Conservation (phyloP, 257 asterid species). For the Primulina tabacum region DNA sequence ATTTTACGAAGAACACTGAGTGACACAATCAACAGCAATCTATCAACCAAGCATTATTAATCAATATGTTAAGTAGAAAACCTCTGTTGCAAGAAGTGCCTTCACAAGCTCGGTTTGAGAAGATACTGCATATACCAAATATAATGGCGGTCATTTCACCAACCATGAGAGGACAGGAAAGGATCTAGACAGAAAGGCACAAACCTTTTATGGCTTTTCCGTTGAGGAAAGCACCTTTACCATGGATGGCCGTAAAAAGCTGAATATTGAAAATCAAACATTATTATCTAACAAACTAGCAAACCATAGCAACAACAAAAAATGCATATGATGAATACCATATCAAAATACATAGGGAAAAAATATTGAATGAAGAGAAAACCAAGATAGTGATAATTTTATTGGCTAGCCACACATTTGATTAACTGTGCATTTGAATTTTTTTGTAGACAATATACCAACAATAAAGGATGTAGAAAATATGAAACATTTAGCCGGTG, state of each 20-base stretch:
- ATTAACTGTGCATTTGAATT: background rate
- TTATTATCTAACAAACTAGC: conserved; percentile 17
- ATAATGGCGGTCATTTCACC: conserved; percentile 18
- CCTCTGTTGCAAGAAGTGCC: conserved; percentile 90
- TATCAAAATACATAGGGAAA: too few relatives aligned
- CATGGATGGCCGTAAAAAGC: conserved; percentile 70
- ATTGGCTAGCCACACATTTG: background rate
- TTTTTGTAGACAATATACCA: background rate
- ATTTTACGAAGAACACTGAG: background rate
- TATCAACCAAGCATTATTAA: background rate
- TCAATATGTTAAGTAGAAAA: conserved; percentile 24
- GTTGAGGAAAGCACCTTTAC: conserved; percentile 75
- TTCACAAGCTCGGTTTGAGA: conserved; percentile 76
- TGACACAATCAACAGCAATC: background rate
- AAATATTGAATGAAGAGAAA: too few relatives aligned
- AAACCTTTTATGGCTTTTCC: conserved; percentile 72
- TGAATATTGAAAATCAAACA: conserved; percentile 35
- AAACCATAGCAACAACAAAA: background rate
- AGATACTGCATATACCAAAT: conserved; percentile 52
- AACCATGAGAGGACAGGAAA: conserved; percentile 5
- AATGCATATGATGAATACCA: background rate
- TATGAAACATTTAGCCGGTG: background rate
- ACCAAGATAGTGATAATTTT: background rate
- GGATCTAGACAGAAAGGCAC: background rate
- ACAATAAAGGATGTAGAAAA: background rate